Percentiles rank a stretch among this genome's conserved stretches.
These are phyloP conservation scores for Cladosporium sp. DNA, from an alignment of 2,329 filamentous ascomycete species.

Conservation along the genomic window DNA sequence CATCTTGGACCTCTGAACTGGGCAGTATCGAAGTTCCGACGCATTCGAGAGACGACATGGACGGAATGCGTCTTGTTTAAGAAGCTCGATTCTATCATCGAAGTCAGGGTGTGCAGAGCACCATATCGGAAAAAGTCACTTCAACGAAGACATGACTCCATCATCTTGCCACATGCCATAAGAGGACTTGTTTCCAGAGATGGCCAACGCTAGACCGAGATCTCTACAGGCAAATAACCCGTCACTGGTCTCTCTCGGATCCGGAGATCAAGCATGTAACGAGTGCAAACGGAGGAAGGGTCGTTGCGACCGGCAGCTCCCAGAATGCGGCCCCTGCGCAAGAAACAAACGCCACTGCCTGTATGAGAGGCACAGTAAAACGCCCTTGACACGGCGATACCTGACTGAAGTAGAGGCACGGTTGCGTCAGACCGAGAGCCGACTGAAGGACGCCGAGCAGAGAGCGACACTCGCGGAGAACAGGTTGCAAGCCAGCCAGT, in stretches of 20 bases:
- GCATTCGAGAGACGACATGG: too few species aligned
- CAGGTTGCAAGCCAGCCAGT: constrained; percentile 12
- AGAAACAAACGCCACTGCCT: constrained; percentile 43
- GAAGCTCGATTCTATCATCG: too few species aligned
- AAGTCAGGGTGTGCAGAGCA: too few species aligned
- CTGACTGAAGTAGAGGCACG: constrained; percentile 42
- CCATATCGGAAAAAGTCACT: too few species aligned
- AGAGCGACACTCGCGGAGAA: constrained; percentile 20
- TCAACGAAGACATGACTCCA: too few species aligned
- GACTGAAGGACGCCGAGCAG: constrained; percentile 17
- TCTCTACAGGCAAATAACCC: neutral
- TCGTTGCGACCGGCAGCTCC: constrained; percentile 29
- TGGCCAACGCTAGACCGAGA: too few species aligned
- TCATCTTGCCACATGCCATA: too few species aligned
- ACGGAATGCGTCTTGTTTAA: too few species aligned
- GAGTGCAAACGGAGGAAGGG: constrained; percentile 25
- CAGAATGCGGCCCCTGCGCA: constrained; percentile 35
- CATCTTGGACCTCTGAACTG: too few species aligned
- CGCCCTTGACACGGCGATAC: constrained; percentile 43
- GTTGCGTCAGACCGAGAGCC: constrained; percentile 28
- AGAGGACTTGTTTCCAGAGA: too few species aligned
- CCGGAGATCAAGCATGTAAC: constrained; percentile 22
- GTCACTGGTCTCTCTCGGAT: constrained; percentile 3
- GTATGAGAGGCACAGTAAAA: constrained; percentile 45
- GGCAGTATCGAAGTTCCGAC: too few species aligned